A percentile compares a stretch with the other conserved stretches of the same genome.
Conservation (phyloP, 1,284 basidiomycete genomes). For the Pholiota adiposa region DNA sequence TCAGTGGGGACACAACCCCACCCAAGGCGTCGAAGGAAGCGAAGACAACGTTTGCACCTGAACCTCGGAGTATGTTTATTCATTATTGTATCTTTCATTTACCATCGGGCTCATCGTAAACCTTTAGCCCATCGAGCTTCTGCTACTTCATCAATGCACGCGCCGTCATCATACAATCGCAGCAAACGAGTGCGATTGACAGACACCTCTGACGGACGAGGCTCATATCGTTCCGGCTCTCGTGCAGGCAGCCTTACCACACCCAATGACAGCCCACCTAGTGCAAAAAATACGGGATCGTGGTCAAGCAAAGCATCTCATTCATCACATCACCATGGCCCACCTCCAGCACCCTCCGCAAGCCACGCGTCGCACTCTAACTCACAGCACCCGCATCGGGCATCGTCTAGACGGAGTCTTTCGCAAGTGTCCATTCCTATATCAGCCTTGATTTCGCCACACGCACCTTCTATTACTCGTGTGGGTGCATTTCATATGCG, state of each 20-base stretch:
- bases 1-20: slow-evolving; percentile 45
- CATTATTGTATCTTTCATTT: slow-evolving; percentile 5
- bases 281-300: slow-evolving; percentile 50
- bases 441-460: slow-evolving; percentile 74
- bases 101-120: slow-evolving; percentile 5
- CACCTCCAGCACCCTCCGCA: slow-evolving; percentile 34
- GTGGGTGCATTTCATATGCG: slow-evolving; percentile 75
- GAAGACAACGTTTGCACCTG: slow-evolving; percentile 49
- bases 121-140: slow-evolving; percentile 48
- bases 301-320: slow-evolving; percentile 51
- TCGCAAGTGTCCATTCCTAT: slow-evolving; percentile 76
- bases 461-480: slow-evolving; percentile 66
- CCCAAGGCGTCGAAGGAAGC: slow-evolving; percentile 46
- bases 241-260: slow-evolving; percentile 27
- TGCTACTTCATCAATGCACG: slow-evolving; percentile 45
- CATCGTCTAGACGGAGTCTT: slow-evolving; percentile 51
- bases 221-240: slow-evolving; percentile 38
- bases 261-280: slow-evolving; percentile 30
- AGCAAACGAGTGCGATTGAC: slow-evolving; percentile 67
- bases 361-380: slow-evolving; percentile 25
- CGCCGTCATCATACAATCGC: slow-evolving; percentile 70
- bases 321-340: slow-evolving; percentile 27
- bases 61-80: slow-evolving; percentile 44
- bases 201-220: slow-evolving; percentile 40
- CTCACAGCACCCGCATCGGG: slow-evolving; percentile 31